Percentiles rank a stretch among this genome's conserved stretches.
Conservation (phyloP, 768 basidiomycete species). For the Suillus tomentosus region DNA sequence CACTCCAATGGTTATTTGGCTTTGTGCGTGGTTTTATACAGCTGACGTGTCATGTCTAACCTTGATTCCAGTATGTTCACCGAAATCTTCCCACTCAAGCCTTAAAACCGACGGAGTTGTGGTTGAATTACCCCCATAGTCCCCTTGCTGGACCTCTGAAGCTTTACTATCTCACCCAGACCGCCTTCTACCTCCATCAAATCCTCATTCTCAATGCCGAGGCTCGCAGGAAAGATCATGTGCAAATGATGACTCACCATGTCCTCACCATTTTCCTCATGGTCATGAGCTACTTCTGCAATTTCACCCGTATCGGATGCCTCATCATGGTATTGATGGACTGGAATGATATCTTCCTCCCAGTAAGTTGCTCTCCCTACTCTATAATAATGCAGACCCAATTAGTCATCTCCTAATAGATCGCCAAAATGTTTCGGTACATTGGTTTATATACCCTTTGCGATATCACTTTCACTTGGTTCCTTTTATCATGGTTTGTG, state of each 20-base stretch:
- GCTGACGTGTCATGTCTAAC: conserved; percentile 18
- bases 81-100: conserved; percentile 64
- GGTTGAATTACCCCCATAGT: conserved; percentile 81
- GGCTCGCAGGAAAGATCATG: conserved; percentile 87
- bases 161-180: conserved; percentile 85
- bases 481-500: conserved; percentile 88
- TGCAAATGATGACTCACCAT: conserved; percentile 97
- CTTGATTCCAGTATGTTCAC: conserved; percentile 71
- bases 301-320: conserved; percentile 88
- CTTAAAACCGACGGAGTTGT: conserved; percentile 66
- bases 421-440: conserved; percentile 95
- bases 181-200: conserved; percentile 90
- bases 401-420: conserved; percentile 40
- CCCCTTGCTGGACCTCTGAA: conserved; percentile 82
- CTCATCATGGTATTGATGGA: conserved; percentile 94
- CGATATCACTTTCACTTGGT: conserved; percentile 76
- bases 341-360: conserved; percentile 88
- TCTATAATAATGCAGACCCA: not conserved
- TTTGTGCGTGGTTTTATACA: conserved; percentile 59
- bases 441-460: conserved; percentile 64
- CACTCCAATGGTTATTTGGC: conserved; percentile 74
- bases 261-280: conserved; percentile 84
- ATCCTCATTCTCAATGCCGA: conserved; percentile 92
- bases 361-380: conserved; percentile 55
- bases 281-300: conserved; percentile 72